Base-by-base conservation (phyloP, 2,329 filamentous ascomycete species). In the Penicillium rolfsii region DNA sequence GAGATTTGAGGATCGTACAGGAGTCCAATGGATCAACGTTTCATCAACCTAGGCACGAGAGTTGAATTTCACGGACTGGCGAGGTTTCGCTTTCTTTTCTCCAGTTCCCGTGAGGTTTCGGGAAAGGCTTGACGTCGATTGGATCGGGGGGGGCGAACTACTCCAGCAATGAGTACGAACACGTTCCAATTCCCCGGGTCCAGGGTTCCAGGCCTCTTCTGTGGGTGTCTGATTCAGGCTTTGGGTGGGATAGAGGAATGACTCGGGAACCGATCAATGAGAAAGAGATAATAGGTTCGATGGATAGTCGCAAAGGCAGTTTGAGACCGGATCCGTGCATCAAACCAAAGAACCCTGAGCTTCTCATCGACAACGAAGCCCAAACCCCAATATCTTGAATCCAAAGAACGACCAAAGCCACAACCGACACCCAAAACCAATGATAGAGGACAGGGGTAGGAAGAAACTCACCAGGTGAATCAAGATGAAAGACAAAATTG, bases 81-180 rank as follows among this genome's bases (percentile, higher is more conserved):
- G 66, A 68, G 56, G 66, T 70, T 71, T 66, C 61, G 65, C 63
- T 68, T 69, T 66, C 68, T 61, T 61, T 46, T 67, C 58, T 55
- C 54, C 41, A 55, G 43, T 50, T 50, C 45, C 52, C 64, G 57
- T 57, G 59, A 58, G 58, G 57, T 68, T 68, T 73, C 72, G 71
- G 73, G 68, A 73, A 66, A 64, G 58, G 58, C 60, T 67, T 68
- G 68, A 68, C 72, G 70, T 68, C 67, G 71, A 70, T 71, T 72
- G 64, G 70, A 70, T 67, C 67, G 40, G 64, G 64, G 19, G 19
- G 64, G 63, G 73, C 70, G 71, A 78, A 78, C 76, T 79, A 72
- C 64, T 65, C 68, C 67, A 69, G 66, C 70, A 63, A 76, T 78
- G 68, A 78, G 75, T 69, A 74, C 64, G 68, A 75, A 73, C 67